Conservation (phyloP, 331 rosid genomes). For the Rosa hybrid region DNA sequence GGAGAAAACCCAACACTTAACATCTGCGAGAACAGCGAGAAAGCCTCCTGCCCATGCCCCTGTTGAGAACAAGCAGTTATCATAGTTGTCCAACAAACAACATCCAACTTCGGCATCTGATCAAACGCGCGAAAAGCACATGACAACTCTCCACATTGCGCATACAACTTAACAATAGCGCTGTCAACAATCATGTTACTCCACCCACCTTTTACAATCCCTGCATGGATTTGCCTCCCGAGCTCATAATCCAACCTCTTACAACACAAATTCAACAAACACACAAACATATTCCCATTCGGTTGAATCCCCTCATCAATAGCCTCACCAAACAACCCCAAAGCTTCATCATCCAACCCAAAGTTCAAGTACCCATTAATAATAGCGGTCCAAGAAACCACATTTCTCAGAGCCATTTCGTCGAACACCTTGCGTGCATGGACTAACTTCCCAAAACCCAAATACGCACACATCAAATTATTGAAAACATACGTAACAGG, state of each 20-base stretch:
- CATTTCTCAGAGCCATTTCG: conserved; percentile 57
- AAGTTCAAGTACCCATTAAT: conserved; percentile 66
- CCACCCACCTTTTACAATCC: conserved; percentile 59
- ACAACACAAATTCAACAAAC: conserved; percentile 66
- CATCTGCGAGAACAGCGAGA: conserved; percentile 64
- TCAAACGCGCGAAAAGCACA: conserved; percentile 67
- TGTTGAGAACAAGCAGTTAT: conserved; percentile 90
- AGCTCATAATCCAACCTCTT: conserved; percentile 57
- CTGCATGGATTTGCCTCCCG: conserved; percentile 73
- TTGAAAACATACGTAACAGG: conserved; percentile 57
- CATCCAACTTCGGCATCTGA: conserved; percentile 59
- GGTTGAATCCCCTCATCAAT: conserved; percentile 45
- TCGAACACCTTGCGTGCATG: conserved; percentile 76
- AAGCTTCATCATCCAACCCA: conserved; percentile 67
- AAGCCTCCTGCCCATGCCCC: conserved; percentile 62
- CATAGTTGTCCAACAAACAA: conserved; percentile 84
- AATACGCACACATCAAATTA: conserved; percentile 70
- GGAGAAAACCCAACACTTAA: conserved; percentile 56
- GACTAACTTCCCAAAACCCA: conserved; percentile 49
- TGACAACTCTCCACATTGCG: conserved; percentile 59
- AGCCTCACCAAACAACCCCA: conserved; percentile 53
- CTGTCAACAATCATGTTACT: conserved; percentile 72
- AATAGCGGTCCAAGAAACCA: conserved; percentile 85
- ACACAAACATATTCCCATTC: conserved; percentile 76
- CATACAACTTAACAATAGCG: conserved; percentile 69